Percentiles rank a stretch among this genome's conserved stretches.
phyloP scores from a whole-genome alignment of 108 stramenopile species.

The Nitzschia palea region DNA sequence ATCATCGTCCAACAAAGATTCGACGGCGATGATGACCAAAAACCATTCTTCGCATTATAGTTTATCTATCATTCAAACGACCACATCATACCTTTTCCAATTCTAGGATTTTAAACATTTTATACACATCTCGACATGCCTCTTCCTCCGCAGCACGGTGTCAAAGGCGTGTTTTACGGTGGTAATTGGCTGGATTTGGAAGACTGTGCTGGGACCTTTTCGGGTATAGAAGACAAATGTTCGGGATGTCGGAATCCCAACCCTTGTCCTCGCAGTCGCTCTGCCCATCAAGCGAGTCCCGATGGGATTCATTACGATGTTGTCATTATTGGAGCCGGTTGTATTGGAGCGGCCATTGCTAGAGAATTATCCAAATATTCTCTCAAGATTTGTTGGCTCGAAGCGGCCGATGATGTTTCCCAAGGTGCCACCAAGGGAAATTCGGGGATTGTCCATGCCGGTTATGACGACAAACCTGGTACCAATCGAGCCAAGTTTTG shows the following conservation, averaged over 20 bases:
- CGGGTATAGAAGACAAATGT: conserved; percentile 29
- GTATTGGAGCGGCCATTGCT: conserved; percentile 81
- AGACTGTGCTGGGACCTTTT: conserved; percentile 62
- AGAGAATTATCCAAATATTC: conserved; percentile 65
- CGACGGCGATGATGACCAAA: too few relatives aligned
- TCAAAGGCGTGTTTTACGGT: conserved; percentile 75
- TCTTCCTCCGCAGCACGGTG: conserved; percentile 47
- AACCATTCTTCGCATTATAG: too few relatives aligned
- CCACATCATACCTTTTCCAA: too few relatives aligned
- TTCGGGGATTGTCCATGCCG: conserved; percentile 85
- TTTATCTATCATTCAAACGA: too few relatives aligned
- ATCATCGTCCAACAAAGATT: too few relatives aligned
- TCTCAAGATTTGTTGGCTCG: conserved; percentile 53
- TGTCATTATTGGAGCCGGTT: conserved; percentile 70
- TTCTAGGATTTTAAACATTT: too few relatives aligned
- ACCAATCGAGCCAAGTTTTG: conserved; percentile 70
- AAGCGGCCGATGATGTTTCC: conserved; percentile 78
- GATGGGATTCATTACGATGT: conserved; percentile 51
- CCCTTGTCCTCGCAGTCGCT: conserved; percentile 57
- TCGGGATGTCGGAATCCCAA: conserved; percentile 20
- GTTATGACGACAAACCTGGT: conserved; percentile 84
- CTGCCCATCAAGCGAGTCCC: conserved; percentile 22
- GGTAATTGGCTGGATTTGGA: conserved; percentile 77
- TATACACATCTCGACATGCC: too few relatives aligned
- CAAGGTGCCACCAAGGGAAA: conserved; percentile 67